Conservation (phyloP, 2,329 filamentous ascomycete genomes). For the Alternaria rosae region DNA sequence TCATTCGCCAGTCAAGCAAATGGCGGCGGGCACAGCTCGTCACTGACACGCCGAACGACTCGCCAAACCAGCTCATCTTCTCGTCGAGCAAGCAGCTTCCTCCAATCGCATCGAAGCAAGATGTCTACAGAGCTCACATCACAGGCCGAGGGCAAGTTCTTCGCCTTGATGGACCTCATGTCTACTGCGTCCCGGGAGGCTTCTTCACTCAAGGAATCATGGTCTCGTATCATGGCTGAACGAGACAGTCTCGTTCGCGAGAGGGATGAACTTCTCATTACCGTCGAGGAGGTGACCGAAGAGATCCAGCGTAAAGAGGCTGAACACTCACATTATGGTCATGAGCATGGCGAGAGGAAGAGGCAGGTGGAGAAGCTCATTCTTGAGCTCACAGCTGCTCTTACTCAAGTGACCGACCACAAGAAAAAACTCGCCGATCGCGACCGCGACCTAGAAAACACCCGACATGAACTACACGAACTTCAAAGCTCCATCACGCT, state of each 20-base stretch:
- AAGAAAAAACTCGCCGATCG: constrained; percentile 34
- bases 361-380: constrained; percentile 30
- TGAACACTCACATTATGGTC: constrained; percentile 30
- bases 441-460: constrained; percentile 27
- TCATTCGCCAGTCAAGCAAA: constrained; percentile 14
- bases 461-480: constrained; percentile 27
- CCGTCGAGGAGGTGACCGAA: constrained; percentile 33
- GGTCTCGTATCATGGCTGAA: constrained; percentile 35
- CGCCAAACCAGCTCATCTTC: constrained; percentile 26
- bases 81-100: constrained; percentile 31
- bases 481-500: constrained; percentile 15
- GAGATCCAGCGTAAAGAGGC: constrained; percentile 32
- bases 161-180: constrained; percentile 40
- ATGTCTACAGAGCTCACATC: constrained; percentile 37
- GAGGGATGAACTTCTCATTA: constrained; percentile 26
- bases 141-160: constrained; percentile 36
- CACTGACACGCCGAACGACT: constrained; percentile 23
- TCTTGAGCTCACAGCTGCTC: constrained; percentile 30
- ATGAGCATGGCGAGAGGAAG: constrained; percentile 32
- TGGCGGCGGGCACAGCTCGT: constrained; percentile 5
- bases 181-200: constrained; percentile 34
- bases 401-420: constrained; percentile 28
- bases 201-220: constrained; percentile 34
- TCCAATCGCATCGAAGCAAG: constrained; percentile 33
- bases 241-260: constrained; percentile 33